Evolutionary conservation across 331 rosid species (phyloP), one percentile per base, ranked within the genome.

Genomic region (Malus hybrid): DNA sequence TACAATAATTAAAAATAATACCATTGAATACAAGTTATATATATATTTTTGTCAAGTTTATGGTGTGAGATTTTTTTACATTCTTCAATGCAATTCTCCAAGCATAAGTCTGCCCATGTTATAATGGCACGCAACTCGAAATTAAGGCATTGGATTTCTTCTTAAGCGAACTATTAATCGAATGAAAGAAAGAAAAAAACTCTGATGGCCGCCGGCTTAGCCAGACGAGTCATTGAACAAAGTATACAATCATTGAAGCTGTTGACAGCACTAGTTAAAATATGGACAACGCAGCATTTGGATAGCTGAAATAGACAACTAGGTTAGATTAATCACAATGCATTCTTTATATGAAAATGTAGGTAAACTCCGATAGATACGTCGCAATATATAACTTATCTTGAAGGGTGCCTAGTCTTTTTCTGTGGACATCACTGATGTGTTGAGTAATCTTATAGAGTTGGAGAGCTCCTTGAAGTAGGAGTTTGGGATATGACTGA

Each of bases 331-430:
- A 36, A 80, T 82, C 69, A 52, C 74, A 62, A 46, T 36, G 48
- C 73, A 77, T 75, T 83, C 74, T 58, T 68, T 75, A 50, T 34
- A 81, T 77, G 81, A 66, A 66, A 82, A 81, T 77, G 83, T 78
- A 75, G 96, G 83, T 88, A 83, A 84, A 82, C 83, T 82, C 33
- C 56, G 33, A 52, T 16, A 15, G n/a, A n/a, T 57, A 10, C 12
- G 67, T 88, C 80, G 66, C 8, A 70, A 24, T 24, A 77, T 68
- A 81, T 77, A 66, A 73, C 82, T 81, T 83, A 81, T 70, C 80
- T 78, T 71, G 74, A 77, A 84, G 89, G 91, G 87, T 89, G 92
- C 79, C 85, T 78, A 79, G 89, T 88, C 93, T 79, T 87, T 93
- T 91, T 88, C 93, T 84, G 62, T 68, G 24, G 55, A 77, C 84